Evolutionary conservation across 805 yeast species (phyloP), one percentile per base, ranked within the genome.

Genomic region (Wickerhamiella shivajii): DNA sequence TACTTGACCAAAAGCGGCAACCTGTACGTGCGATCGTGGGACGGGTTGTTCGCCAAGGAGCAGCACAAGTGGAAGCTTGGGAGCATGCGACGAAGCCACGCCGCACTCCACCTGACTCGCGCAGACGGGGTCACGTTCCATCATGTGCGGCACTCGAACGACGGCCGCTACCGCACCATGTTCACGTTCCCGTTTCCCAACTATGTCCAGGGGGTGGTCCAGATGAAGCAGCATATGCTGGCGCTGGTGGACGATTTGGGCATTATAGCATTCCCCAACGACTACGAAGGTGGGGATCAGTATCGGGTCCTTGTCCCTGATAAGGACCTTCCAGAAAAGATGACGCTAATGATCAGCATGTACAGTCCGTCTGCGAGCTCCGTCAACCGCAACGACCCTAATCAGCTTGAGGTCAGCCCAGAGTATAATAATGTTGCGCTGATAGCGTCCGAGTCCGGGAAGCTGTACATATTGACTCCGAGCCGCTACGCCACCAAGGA

Each of bases 271-370:
- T 13, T 31, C 15, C 25, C 34, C n/a, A 22, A 13, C 16, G 16
- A 18, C 17, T 31, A 31, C 16, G 10, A 14, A 14, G 34, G 34
- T 17, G 34, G 34, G 2, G 34, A 31, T n/a, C 17, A 31, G 16
- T 31, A 31, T 18, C 13, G 15, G n/a, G n/a, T 31, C 6, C 9
- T 31, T 3, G 15, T 13, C 4, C 5, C 20, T 2, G 21, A 20
- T n/a, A n/a, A n/a, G n/a, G n/a, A n/a, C 6, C 15, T 31, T 12
- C 34, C 34, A 6, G 34, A 31, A 17, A 24, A 18, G 9, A 9
- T 18, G 10, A 6, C 11, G 18, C 6, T 23, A 4, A 31, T 31
- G 34, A 14, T 11, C 14, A 13, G 23, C 16, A 18, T 24, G 11
- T 31, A 18, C 29, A 24, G 34, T 14, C 17, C 27, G 21, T 16